Evolutionary conservation across 2,329 filamentous ascomycete genomes (phyloP).

Genomic region (Penicillium sp.): DNA sequence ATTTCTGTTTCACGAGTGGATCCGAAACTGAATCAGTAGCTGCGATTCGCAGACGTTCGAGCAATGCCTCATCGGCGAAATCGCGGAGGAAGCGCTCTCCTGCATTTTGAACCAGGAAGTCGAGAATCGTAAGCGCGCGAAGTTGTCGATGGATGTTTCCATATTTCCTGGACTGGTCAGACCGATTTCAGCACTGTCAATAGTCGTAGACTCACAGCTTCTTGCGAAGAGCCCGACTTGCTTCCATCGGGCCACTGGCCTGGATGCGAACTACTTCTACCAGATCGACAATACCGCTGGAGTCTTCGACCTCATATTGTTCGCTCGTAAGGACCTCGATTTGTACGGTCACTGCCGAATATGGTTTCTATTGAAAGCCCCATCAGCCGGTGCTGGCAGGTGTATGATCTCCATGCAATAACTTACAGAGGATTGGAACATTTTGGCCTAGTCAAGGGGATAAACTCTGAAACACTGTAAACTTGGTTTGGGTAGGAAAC

Average conservation of each 20-base stretch:
- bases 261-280: constrained; percentile 93
- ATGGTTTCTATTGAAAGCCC: constrained; percentile 64
- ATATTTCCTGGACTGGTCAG: constrained; percentile 65
- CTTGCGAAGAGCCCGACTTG: constrained; percentile 88
- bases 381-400: constrained; percentile 2
- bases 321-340: constrained; percentile 89
- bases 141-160: constrained; percentile 91
- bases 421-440: constrained; percentile 39
- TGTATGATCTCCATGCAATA: neutral
- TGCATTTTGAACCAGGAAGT: constrained; percentile 92
- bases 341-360: constrained; percentile 88
- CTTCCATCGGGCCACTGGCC: constrained; percentile 79
- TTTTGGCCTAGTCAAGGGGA: constrained; percentile 14
- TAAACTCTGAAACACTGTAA: neutral
- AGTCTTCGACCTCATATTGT: constrained; percentile 83
- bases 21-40: constrained; percentile 83
- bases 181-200: constrained; percentile 9
- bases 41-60: constrained; percentile 86
- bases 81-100: constrained; percentile 80
- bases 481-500: neutral
- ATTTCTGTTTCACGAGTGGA: constrained; percentile 81
- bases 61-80: constrained; percentile 85
- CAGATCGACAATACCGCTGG: constrained; percentile 87
- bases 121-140: constrained; percentile 80
- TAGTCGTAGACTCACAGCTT: constrained; percentile 63